phyloP scores from a whole-genome alignment of 805 yeast genomes.

The Saccharomycopsis sp. region DNA sequence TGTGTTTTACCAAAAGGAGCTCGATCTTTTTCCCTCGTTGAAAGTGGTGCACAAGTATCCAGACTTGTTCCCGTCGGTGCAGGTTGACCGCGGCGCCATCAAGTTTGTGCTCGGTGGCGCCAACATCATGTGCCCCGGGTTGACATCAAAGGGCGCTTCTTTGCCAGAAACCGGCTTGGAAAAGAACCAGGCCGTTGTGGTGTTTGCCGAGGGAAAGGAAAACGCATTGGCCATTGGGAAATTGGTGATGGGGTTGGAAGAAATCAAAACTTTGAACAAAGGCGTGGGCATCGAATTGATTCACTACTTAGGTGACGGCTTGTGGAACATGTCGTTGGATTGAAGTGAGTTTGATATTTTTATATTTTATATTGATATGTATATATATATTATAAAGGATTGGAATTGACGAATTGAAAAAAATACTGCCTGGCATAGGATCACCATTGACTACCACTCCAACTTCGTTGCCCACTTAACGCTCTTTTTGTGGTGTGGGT shows the following conservation, averaged over 20 bases:
- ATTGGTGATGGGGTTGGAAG: constrained; percentile 79
- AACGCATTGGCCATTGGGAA: constrained; percentile 87
- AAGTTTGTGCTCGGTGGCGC: constrained; percentile 94
- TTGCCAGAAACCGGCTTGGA: constrained; percentile 61
- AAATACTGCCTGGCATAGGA: too few relatives aligned
- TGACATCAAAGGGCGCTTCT: constrained; percentile 76
- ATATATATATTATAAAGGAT: too few relatives aligned
- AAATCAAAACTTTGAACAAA: constrained; percentile 72
- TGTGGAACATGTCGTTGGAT: constrained; percentile 48
- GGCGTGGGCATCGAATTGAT: constrained; percentile 83
- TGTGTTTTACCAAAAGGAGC: constrained; percentile 62
- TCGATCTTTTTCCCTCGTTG: constrained; percentile 61
- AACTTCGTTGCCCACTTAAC: constrained; percentile 20
- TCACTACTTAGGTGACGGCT: constrained; percentile 82
- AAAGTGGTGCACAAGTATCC: constrained; percentile 76
- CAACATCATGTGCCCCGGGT: constrained; percentile 93
- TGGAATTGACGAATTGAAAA: too few relatives aligned
- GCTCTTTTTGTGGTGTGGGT: constrained; percentile 5
- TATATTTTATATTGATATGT: too few relatives aligned
- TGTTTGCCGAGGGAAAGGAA: constrained; percentile 91
- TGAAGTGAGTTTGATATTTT: neutral
- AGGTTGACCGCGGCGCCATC: constrained; percentile 93
- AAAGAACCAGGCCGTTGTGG: constrained; percentile 63
- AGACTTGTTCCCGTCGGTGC: constrained; percentile 71
- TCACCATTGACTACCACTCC: constrained; percentile 21